Percentiles rank a stretch among this genome's conserved stretches.
These are phyloP conservation scores for Ophiostoma sp. DNA, from an alignment of 2,329 filamentous ascomycete genomes.

Conservation along the genomic window DNA sequence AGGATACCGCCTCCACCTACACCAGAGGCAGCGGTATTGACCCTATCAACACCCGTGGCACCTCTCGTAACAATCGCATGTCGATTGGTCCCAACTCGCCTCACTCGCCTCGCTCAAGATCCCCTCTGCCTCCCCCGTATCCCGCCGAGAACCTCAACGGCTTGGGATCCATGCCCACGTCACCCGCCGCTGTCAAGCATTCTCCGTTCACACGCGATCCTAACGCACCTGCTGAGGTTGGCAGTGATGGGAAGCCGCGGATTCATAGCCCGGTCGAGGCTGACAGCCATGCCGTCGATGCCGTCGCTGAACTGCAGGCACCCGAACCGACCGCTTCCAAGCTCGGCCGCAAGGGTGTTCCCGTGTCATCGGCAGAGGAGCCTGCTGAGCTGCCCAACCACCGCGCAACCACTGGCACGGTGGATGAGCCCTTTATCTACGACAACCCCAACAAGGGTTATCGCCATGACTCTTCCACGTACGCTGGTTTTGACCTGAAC, in stretches of 20 bases:
- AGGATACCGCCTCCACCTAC: conserved; percentile 36
- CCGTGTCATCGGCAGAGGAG: conserved; percentile 18
- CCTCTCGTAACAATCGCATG: conserved; percentile 29
- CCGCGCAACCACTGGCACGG: conserved; percentile 23
- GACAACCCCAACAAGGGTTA: conserved; percentile 21
- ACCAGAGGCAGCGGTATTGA: conserved; percentile 26
- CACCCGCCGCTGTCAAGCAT: conserved; percentile 26
- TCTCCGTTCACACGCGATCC: conserved; percentile 36
- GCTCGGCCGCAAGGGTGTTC: conserved; percentile 27
- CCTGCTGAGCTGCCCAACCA: conserved; percentile 7
- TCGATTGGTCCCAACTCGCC: conserved; percentile 44
- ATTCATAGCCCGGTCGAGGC: conserved; percentile 24
- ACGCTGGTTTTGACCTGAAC: conserved; percentile 20
- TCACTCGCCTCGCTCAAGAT: conserved; percentile 33
- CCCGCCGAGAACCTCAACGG: background rate
- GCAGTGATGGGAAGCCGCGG: background rate
- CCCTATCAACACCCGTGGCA: conserved; percentile 22
- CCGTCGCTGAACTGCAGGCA: conserved; percentile 34
- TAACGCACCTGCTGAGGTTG: conserved; percentile 30
- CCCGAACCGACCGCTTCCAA: conserved; percentile 35
- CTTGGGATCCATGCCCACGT: conserved; percentile 16
- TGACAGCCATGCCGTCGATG: conserved; percentile 30
- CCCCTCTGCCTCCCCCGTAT: conserved; percentile 35
- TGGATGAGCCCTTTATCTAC: conserved; percentile 27
- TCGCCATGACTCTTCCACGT: conserved; percentile 20